phyloP scores from a whole-genome alignment of 768 basidiomycete genomes.

The Naganishia randhawae region DNA sequence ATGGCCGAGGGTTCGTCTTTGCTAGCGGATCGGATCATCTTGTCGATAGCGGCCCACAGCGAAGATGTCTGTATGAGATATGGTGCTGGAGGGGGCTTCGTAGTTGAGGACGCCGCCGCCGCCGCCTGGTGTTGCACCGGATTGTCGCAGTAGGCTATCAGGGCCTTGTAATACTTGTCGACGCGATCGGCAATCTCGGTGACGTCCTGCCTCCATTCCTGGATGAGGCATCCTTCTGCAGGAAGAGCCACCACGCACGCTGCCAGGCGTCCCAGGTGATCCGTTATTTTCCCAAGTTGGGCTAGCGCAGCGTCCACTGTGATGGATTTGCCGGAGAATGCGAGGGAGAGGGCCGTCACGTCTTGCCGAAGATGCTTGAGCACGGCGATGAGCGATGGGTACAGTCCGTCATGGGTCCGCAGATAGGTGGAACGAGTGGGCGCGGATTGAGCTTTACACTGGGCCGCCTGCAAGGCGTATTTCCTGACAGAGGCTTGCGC shows the following conservation, averaged over 20 bases:
- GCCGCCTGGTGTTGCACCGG: neutral
- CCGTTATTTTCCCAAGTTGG: constrained; percentile 17
- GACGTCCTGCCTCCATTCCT: constrained; percentile 25
- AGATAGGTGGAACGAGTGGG: constrained; percentile 3
- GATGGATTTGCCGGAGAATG: constrained; percentile 27
- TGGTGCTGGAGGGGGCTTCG: constrained; percentile 14
- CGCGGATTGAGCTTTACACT: neutral
- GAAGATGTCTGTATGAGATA: constrained; percentile 27
- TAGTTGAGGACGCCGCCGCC: constrained; percentile 13
- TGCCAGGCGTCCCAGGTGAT: constrained; percentile 1
- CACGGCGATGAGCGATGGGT: constrained; percentile 24
- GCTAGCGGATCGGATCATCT: constrained; percentile 17
- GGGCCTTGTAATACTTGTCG: constrained; percentile 2
- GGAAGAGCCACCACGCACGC: constrained; percentile 25
- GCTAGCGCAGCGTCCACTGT: constrained; percentile 18
- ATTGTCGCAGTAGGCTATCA: constrained; percentile 9
- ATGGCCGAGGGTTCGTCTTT: constrained; percentile 17
- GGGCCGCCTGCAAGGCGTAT: neutral
- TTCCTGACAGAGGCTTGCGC: constrained; percentile 7
- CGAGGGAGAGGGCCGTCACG: constrained; percentile 26
- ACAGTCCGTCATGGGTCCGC: neutral
- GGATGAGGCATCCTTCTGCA: constrained; percentile 2
- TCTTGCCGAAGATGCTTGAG: constrained; percentile 29
- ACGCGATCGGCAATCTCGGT: constrained; percentile 18
- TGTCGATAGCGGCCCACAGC: constrained; percentile 27